These are phyloP conservation scores for Secale cereale DNA, from an alignment of 176 grass and related monocot genomes.

Conservation along the genomic window DNA sequence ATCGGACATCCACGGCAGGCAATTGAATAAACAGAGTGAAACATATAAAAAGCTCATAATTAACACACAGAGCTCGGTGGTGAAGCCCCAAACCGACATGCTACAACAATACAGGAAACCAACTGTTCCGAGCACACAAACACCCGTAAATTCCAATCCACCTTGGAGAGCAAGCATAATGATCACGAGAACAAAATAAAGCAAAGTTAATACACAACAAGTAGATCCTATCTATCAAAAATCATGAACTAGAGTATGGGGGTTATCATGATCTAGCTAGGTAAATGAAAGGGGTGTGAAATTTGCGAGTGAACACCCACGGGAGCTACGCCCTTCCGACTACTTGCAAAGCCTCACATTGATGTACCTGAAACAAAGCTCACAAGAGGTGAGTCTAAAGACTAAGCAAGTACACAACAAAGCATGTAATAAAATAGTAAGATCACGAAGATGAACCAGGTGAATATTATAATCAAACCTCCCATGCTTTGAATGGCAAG, in stretches of 20 bases:
- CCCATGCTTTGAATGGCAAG: no score
- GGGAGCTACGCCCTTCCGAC: background rate
- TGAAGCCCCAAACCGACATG: background rate
- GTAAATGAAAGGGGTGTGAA: background rate
- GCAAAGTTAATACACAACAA: no score
- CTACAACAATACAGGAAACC: background rate
- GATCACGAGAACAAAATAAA: background rate
- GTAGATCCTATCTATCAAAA: no score
- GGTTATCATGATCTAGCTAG: no score
- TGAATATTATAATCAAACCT: no score
- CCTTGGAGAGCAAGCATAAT: background rate
- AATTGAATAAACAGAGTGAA: background rate
- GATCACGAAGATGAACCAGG: no score
- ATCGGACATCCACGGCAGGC: background rate
- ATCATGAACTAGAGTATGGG: no score
- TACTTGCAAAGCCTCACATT: background rate
- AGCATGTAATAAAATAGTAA: no score
- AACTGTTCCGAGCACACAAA: background rate
- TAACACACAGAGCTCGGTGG: background rate
- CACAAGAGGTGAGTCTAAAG: background rate
- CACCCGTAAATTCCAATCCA: background rate
- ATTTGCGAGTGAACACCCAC: background rate
- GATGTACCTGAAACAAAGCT: background rate
- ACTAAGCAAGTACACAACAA: background rate
- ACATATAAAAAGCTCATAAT: background rate